Evolutionary conservation across 2,329 filamentous ascomycete genomes (phyloP).

Genomic region (Colletotrichum shisoi): DNA sequence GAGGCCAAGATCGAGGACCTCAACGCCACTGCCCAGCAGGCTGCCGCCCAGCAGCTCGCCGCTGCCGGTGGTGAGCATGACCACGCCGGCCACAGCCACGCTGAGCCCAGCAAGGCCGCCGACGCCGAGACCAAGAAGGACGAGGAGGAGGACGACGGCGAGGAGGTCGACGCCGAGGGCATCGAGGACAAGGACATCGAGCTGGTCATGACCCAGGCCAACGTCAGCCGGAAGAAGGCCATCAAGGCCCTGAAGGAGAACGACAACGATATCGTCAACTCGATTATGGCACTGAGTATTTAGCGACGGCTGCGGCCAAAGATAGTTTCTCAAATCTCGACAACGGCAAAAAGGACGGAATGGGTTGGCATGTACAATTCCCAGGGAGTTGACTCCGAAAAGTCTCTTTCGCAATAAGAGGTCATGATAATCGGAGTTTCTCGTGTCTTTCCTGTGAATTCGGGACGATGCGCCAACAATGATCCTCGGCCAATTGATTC

Average conservation of each 20-base stretch:
- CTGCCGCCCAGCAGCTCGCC: conserved; percentile 93
- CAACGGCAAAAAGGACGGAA: conserved; percentile 40
- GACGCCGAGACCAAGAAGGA: conserved; percentile 73
- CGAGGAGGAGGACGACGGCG: conserved; percentile 88
- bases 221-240: conserved; percentile 96
- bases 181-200: conserved; percentile 99
- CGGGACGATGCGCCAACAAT: background rate
- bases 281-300: conserved; percentile 97
- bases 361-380: conserved; percentile 43
- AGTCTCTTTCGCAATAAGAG: conserved; percentile 38
- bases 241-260: conserved; percentile 99
- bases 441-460: background rate
- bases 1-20: conserved; percentile 99
- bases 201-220: conserved; percentile 97
- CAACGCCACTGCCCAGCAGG: conserved; percentile 96
- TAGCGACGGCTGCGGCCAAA: conserved; percentile 51
- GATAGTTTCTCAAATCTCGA: conserved; percentile 35
- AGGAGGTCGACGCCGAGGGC: conserved; percentile 93
- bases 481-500: background rate
- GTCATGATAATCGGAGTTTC: conserved; percentile 34
- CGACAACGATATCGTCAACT: conserved; percentile 99
- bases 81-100: conserved; percentile 76
- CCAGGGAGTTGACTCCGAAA: conserved; percentile 38
- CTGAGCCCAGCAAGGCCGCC: conserved; percentile 70
- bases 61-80: conserved; percentile 70